Percentiles rank a stretch among this genome's conserved stretches.
These are phyloP conservation scores for Eudorina sp. DNA, from an alignment of 139 green algal genomes.

Conservation along the genomic window DNA sequence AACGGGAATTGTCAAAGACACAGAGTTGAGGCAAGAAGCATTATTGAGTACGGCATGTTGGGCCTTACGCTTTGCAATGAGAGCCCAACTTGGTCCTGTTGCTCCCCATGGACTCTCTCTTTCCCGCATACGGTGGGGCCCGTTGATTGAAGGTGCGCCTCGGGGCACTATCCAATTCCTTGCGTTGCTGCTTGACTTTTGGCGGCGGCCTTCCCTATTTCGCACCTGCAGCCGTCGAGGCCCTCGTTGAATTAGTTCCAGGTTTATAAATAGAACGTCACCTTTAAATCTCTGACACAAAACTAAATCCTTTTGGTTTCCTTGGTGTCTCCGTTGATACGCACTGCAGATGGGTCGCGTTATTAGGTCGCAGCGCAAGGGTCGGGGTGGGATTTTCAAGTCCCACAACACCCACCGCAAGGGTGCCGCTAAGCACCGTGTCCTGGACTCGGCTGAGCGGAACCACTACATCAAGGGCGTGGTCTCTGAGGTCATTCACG, in stretches of 20 bases:
- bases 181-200: not conserved
- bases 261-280: not conserved
- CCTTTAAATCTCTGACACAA: too few species aligned
- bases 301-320: too few species aligned
- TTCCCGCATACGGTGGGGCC: conserved; percentile 35
- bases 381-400: conserved; percentile 95
- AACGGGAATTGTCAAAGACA: too few species aligned
- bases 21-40: too few species aligned
- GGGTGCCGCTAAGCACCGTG: conserved; percentile 92
- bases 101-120: conserved; percentile 18
- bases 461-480: conserved; percentile 97
- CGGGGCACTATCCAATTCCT: not conserved
- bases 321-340: not conserved
- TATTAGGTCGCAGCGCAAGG: conserved; percentile 98
- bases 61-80: too few species aligned
- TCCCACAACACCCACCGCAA: conserved; percentile 97
- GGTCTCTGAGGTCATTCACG: conserved; percentile 98
- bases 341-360: conserved; percentile 93
- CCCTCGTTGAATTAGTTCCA: not conserved
- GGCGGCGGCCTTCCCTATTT: not conserved
- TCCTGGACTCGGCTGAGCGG: conserved; percentile 89
- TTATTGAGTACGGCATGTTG: too few species aligned
- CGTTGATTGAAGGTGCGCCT: not conserved
- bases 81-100: too few species aligned
- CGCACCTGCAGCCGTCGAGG: not conserved